These are phyloP conservation scores for Metarhizium brunneum DNA, from an alignment of 2,329 filamentous ascomycete species.

Conservation along the genomic window DNA sequence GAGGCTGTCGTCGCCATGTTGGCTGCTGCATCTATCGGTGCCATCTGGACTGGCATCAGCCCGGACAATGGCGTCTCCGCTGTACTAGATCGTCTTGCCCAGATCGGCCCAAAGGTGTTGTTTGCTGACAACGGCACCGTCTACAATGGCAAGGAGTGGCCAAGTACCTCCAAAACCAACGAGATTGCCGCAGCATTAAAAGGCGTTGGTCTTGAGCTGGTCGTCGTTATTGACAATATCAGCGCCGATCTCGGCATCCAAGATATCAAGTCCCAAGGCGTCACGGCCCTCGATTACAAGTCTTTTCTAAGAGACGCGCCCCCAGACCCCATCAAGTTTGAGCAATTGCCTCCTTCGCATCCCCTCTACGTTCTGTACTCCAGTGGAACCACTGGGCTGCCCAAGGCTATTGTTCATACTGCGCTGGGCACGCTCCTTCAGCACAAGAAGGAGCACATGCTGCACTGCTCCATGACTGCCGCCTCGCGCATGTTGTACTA, in stretches of 20 bases:
- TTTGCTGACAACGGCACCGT: conserved; percentile 82
- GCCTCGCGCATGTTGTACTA: conserved; percentile 80
- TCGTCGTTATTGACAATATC: conserved; percentile 68
- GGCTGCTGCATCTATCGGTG: conserved; percentile 71
- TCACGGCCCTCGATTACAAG: conserved; percentile 35
- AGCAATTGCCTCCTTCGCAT: conserved; percentile 73
- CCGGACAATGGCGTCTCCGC: conserved; percentile 89
- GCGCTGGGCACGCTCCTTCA: conserved; percentile 84
- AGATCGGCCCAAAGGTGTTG: conserved; percentile 74
- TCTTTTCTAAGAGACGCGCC: conserved; percentile 33
- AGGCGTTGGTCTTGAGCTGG: conserved; percentile 50
- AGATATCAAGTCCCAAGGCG: conserved; percentile 27
- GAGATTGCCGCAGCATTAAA: conserved; percentile 61
- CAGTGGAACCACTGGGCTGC: conserved; percentile 76
- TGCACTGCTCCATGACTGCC: conserved; percentile 73
- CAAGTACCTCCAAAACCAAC: conserved; percentile 68
- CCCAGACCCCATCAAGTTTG: conserved; percentile 50
- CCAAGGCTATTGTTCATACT: conserved; percentile 92
- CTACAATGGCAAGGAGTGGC: conserved; percentile 87
- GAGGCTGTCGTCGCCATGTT: conserved; percentile 85
- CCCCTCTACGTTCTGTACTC: conserved; percentile 93
- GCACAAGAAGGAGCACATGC: conserved; percentile 91
- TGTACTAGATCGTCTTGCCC: conserved; percentile 75
- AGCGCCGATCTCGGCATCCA: conserved; percentile 32
- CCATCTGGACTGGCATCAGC: conserved; percentile 87